Conservation (phyloP, 2,329 filamentous ascomycete species). For the Cladophialophora yegresii region DNA sequence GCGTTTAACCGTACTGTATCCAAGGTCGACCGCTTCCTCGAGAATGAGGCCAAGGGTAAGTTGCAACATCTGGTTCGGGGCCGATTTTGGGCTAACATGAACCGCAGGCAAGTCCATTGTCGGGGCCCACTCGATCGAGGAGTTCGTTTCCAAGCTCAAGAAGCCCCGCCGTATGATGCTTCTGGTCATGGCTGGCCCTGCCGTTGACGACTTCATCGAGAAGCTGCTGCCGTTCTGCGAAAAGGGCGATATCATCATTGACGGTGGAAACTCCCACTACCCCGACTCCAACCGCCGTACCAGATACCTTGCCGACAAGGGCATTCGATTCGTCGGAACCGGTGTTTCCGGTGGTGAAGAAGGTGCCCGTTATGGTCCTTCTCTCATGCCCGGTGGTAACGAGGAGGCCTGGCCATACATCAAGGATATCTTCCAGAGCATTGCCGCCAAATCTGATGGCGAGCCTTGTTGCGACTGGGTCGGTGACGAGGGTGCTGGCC, state of each 20-base stretch:
- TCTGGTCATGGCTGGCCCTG: constrained; percentile 96
- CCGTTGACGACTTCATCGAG: constrained; percentile 99
- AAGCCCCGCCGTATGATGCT: constrained; percentile 96
- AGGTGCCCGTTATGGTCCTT: constrained; percentile 95
- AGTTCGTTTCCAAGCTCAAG: constrained; percentile 97
- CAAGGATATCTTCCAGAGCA: constrained; percentile 98
- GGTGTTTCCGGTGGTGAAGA: constrained; percentile 99
- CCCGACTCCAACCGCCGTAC: constrained; percentile 98
- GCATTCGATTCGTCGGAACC: constrained; percentile 91
- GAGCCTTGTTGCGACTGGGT: constrained; percentile 99
- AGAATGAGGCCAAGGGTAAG: constrained; percentile 81
- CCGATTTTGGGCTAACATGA: constrained; percentile 42
- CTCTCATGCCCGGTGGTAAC: constrained; percentile 98
- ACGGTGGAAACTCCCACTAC: constrained; percentile 99
- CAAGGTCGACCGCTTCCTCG: constrained; percentile 95
- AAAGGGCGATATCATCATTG: constrained; percentile 95
- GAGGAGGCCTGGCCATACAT: constrained; percentile 97
- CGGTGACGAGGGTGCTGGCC: constrained; percentile 97
- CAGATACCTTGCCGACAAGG: constrained; percentile 81
- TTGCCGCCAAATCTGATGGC: constrained; percentile 94
- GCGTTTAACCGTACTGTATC: constrained; percentile 98
- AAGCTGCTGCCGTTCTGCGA: constrained; percentile 81
- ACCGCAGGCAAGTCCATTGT: constrained; percentile 80
- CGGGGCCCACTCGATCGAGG: constrained; percentile 88
- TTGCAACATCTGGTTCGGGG: not conserved